Evolutionary conservation across 2,329 filamentous ascomycete species (phyloP).

Genomic region (Neurospora crassa): DNA sequence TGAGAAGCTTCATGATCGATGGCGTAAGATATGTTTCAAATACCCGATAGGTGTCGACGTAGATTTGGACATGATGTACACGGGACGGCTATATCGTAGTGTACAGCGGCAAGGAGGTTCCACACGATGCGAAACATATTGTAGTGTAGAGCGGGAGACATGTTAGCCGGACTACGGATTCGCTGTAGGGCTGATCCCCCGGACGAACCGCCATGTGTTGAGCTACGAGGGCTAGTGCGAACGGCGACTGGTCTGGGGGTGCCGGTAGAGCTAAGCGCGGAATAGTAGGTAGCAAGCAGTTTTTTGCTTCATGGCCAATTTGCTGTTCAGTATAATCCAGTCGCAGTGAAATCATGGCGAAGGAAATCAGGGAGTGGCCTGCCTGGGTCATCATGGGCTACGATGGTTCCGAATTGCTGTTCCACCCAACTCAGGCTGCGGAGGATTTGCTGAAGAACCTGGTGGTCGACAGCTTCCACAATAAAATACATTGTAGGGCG

Average conservation of each 20-base stretch:
- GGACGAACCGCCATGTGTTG: background rate
- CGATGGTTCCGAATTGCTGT: background rate
- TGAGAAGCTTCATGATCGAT: slow-evolving; percentile 2
- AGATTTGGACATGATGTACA: background rate
- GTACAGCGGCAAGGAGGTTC: background rate
- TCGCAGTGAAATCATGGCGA: background rate
- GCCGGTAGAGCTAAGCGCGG: background rate
- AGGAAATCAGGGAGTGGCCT: slow-evolving; percentile 1
- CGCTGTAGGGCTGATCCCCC: background rate
- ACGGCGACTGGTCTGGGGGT: background rate
- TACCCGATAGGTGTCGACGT: background rate
- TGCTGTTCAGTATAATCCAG: background rate
- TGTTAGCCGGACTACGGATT: background rate
- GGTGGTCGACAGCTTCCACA: background rate
- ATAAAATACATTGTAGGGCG: background rate
- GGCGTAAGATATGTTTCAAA: slow-evolving; percentile 4
- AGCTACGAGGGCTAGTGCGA: slow-evolving; percentile 3
- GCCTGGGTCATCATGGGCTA: background rate
- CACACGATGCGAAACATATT: slow-evolving; percentile 2
- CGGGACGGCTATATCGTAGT: background rate
- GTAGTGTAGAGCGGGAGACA: background rate
- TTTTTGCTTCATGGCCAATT: background rate
- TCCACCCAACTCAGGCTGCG: background rate
- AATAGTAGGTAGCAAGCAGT: slow-evolving; percentile 2
- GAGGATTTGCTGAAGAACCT: background rate